Percentiles rank a stretch among this genome's conserved stretches.
Conservation (phyloP, 805 yeast species). For the Saccharomyces eubayanus region DNA sequence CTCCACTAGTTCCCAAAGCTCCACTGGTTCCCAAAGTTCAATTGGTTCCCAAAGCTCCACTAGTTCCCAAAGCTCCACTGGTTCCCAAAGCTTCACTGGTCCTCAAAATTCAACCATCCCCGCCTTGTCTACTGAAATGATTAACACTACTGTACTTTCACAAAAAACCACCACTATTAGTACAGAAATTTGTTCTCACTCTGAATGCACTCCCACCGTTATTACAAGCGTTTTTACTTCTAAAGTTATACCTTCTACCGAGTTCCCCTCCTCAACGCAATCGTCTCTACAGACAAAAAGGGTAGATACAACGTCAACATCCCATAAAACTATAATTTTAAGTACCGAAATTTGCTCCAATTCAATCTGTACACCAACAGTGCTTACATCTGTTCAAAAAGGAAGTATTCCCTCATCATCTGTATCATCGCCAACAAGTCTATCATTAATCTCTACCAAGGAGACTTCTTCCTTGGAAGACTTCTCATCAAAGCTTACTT, state of each 20-base stretch:
- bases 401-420: neutral
- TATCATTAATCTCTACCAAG: neutral
- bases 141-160: neutral
- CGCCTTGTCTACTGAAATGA: neutral
- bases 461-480: neutral
- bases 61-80: neutral
- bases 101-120: neutral
- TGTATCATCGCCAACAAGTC: neutral
- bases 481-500: neutral
- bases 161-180: slow-evolving; percentile 7
- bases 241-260: neutral
- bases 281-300: neutral
- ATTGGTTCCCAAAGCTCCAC: neutral
- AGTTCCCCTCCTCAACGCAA: neutral
- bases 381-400: neutral
- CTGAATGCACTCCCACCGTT: slow-evolving; percentile 4
- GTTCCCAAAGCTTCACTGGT: neutral
- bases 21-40: neutral
- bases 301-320: neutral
- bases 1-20: neutral
- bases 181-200: slow-evolving; percentile 12
- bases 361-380: slow-evolving; percentile 3
- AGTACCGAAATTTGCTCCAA: slow-evolving; percentile 14
- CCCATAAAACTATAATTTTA: slow-evolving; percentile 5
- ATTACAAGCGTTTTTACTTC: neutral